Conservation (phyloP, 1,284 basidiomycete genomes). For the Tylopilus orsonianus region DNA sequence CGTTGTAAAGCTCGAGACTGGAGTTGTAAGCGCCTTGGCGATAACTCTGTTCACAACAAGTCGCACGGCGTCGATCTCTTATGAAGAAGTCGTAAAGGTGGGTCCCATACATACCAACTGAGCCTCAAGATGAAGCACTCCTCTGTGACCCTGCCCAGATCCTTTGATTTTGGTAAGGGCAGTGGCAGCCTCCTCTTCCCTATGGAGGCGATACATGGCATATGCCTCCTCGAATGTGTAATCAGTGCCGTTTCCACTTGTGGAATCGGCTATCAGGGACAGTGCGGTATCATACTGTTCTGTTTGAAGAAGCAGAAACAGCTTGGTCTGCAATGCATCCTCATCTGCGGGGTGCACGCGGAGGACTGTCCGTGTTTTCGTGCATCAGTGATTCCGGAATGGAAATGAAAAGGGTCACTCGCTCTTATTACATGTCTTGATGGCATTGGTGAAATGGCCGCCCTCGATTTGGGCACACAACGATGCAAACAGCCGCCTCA, state of each 20-base stretch:
- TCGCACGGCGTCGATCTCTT: constrained; percentile 18
- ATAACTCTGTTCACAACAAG: constrained; percentile 55
- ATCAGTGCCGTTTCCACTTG: constrained; percentile 23
- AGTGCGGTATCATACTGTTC: constrained; percentile 72
- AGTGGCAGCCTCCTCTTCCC: constrained; percentile 62
- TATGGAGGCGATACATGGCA: constrained; percentile 77
- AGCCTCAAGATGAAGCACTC: constrained; percentile 78
- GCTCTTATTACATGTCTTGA: constrained; percentile 91
- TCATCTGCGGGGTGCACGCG: constrained; percentile 62
- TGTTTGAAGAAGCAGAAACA: constrained; percentile 81
- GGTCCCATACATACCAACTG: constrained; percentile 63
- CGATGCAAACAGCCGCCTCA: constrained; percentile 74
- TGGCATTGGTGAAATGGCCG: constrained; percentile 75
- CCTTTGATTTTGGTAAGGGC: constrained; percentile 53
- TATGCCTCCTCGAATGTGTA: constrained; percentile 75
- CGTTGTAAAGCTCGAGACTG: constrained; percentile 75
- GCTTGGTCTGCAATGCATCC: constrained; percentile 76
- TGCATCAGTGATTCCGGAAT: constrained; percentile 24
- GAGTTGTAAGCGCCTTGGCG: constrained; percentile 72
- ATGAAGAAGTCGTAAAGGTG: constrained; percentile 15
- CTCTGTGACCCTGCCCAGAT: constrained; percentile 51
- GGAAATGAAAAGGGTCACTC: constrained; percentile 36
- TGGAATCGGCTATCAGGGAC: constrained; percentile 43
- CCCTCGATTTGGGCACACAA: constrained; percentile 84
- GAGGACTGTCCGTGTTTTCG: constrained; percentile 53